phyloP scores from a whole-genome alignment of 176 grass and related monocot species.

The Cenchrus purpureus region DNA sequence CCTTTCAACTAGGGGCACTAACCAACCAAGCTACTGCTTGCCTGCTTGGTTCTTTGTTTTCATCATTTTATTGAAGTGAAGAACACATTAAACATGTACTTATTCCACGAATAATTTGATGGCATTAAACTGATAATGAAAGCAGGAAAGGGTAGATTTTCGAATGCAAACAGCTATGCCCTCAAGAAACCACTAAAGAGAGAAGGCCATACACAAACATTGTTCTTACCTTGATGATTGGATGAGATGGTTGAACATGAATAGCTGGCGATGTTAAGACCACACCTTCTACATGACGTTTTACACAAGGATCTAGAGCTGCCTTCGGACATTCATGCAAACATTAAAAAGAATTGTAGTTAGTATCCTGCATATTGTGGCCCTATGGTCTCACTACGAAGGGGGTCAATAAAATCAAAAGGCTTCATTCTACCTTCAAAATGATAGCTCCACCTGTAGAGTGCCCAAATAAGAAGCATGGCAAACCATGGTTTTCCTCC shows the following conservation, averaged over 20 bases:
- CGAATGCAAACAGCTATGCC: neutral
- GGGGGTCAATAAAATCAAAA: slow-evolving; percentile 15
- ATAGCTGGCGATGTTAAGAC: slow-evolving; percentile 89
- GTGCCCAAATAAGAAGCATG: slow-evolving; percentile 92
- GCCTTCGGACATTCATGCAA: slow-evolving; percentile 62
- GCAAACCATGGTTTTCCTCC: slow-evolving; percentile 61
- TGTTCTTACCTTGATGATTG: slow-evolving; percentile 72
- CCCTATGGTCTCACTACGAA: neutral
- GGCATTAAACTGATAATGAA: neutral
- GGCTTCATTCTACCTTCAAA: slow-evolving; percentile 72
- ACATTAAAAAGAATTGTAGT: slow-evolving; percentile 12
- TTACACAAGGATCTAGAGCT: slow-evolving; percentile 66
- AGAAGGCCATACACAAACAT: neutral
- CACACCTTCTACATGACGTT: slow-evolving; percentile 70
- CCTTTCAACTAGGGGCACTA: neutral
- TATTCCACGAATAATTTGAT: neutral
- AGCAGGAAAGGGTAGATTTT: neutral
- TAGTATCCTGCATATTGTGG: slow-evolving; percentile 14
- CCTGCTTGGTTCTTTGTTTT: neutral
- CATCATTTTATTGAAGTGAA: neutral
- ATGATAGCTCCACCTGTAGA: slow-evolving; percentile 93
- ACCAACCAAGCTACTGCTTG: neutral
- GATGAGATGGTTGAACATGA: slow-evolving; percentile 79
- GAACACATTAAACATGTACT: slow-evolving; percentile 8
- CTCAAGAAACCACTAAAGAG: slow-evolving; percentile 15